Conservation (phyloP, 106 monocot genomes). For the Dendrobium catenatum region DNA sequence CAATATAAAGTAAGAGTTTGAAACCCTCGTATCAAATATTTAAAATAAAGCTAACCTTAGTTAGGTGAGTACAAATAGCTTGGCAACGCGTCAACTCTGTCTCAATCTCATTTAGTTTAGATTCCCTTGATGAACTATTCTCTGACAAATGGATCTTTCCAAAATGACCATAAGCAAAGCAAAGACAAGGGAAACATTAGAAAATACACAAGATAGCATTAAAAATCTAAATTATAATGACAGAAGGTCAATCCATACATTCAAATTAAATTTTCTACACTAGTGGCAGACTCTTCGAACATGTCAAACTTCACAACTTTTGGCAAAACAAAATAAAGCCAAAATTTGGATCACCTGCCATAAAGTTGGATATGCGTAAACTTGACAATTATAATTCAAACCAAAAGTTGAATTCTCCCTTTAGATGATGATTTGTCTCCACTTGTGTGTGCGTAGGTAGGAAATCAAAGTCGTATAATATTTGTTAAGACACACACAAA, state of each 20-base stretch:
- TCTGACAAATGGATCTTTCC: conserved; percentile 60
- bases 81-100: conserved; percentile 54
- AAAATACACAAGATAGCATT: background rate
- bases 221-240: background rate
- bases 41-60: conserved; percentile 31
- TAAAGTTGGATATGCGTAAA: too few species aligned
- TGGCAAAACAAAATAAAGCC: background rate
- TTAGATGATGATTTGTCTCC: too few species aligned
- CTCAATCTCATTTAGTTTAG: conserved; percentile 51
- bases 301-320: background rate
- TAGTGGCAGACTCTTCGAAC: background rate
- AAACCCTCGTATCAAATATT: background rate
- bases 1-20: background rate
- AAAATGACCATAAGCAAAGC: conserved; percentile 5
- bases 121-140: conserved; percentile 40
- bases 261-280: background rate
- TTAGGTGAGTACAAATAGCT: conserved; percentile 47
- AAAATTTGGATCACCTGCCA: too few species aligned
- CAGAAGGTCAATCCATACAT: background rate
- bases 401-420: too few species aligned
- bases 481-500: too few species aligned
- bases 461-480: too few species aligned
- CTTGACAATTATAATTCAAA: too few species aligned
- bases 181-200: background rate
- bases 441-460: too few species aligned